phyloP scores from a whole-genome alignment of 345 rosid genomes.

The Boechera divaricarpa region DNA sequence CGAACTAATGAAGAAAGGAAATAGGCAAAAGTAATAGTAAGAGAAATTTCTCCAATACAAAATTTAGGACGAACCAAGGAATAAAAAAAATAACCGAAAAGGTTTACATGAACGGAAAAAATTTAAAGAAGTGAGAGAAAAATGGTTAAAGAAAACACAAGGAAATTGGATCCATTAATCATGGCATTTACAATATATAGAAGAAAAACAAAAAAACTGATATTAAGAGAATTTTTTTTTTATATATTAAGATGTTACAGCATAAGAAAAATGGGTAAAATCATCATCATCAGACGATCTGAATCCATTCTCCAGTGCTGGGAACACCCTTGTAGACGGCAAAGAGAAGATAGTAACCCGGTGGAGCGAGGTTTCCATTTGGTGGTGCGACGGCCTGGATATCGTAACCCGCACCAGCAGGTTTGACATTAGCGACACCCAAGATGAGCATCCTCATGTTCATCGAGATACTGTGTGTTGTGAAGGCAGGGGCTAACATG shows the following conservation, averaged over 20 bases:
- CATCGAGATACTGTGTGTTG: conserved; percentile 76
- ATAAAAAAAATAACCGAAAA: not conserved
- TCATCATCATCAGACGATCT: conserved; percentile 45
- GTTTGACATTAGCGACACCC: conserved; percentile 40
- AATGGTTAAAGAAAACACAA: conserved; percentile 21
- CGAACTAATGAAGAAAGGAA: not conserved
- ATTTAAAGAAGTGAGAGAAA: not conserved
- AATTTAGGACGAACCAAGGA: not conserved
- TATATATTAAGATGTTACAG: conserved; percentile 22
- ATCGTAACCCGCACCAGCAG: conserved; percentile 7
- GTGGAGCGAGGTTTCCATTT: conserved; percentile 56
- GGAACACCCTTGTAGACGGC: conserved; percentile 64
- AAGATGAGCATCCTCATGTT: conserved; percentile 59
- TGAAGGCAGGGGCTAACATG: conserved; percentile 68
- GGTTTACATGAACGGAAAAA: not conserved
- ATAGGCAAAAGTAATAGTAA: not conserved
- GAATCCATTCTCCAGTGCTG: conserved; percentile 59
- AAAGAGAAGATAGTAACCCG: conserved; percentile 60
- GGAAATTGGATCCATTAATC: conserved; percentile 16
- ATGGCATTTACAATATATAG: conserved; percentile 13
- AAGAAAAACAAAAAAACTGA: not conserved
- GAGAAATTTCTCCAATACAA: not conserved
- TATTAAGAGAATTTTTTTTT: not conserved
- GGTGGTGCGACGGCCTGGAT: conserved; percentile 51
- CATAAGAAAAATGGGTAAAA: conserved; percentile 27